phyloP scores from a whole-genome alignment of 2,329 filamentous ascomycete genomes.

The Ilyonectria destructans region DNA sequence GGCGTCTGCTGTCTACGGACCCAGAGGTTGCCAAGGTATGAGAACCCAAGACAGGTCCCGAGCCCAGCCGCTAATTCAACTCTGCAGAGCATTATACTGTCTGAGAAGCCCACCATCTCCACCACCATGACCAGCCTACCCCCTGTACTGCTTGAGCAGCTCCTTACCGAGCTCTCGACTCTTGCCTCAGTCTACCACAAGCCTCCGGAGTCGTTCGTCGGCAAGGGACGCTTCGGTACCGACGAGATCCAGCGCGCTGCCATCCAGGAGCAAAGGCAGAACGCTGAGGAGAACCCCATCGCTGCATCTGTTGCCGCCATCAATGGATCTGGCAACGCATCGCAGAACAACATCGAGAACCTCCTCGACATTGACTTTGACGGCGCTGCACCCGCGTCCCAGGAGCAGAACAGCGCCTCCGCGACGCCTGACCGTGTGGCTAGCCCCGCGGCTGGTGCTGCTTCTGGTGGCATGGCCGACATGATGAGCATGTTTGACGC shows the following conservation, averaged over 20 bases:
- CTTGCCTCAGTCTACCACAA: constrained; percentile 99
- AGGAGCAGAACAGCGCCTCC: constrained; percentile 71
- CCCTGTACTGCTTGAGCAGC: constrained; percentile 85
- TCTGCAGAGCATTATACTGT: constrained; percentile 84
- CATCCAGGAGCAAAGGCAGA: constrained; percentile 95
- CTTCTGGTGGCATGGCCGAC: constrained; percentile 70
- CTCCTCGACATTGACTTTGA: constrained; percentile 97
- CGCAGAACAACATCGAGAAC: constrained; percentile 91
- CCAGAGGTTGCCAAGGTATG: constrained; percentile 88
- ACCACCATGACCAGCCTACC: constrained; percentile 95
- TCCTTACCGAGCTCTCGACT: constrained; percentile 93
- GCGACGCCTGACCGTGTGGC: constrained; percentile 80
- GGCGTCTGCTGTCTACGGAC: constrained; percentile 94
- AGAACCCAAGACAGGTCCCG: background rate
- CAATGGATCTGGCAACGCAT: constrained; percentile 69
- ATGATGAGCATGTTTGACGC: constrained; percentile 82
- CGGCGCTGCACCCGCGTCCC: constrained; percentile 90
- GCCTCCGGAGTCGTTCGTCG: constrained; percentile 97
- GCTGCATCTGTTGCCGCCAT: constrained; percentile 85
- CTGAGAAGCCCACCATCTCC: constrained; percentile 93
- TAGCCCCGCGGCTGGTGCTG: constrained; percentile 68
- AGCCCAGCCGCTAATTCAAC: constrained; percentile 19
- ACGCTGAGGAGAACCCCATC: constrained; percentile 94
- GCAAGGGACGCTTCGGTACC: constrained; percentile 93
- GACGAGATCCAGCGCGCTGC: constrained; percentile 95